Evolutionary conservation across 768 basidiomycete genomes (phyloP).

Genomic region (Kwoniella mangroviensis): DNA sequence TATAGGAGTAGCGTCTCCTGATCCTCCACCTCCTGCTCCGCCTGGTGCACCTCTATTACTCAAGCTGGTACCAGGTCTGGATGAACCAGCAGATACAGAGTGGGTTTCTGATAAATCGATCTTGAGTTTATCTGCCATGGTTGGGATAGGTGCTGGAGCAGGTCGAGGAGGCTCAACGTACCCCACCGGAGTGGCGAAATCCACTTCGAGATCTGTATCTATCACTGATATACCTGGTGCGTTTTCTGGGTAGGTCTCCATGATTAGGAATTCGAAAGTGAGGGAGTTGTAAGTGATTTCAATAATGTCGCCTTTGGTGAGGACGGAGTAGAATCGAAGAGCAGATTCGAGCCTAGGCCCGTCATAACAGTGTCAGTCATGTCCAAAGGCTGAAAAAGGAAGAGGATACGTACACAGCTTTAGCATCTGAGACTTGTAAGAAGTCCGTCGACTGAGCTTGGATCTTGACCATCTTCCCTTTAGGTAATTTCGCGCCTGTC

Average conservation of each 20-base stretch:
- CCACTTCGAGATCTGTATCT: constrained; percentile 97
- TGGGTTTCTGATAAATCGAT: constrained; percentile 69
- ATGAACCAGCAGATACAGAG: constrained; percentile 77
- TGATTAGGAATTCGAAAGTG: constrained; percentile 90
- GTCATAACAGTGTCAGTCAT: too few relatives aligned
- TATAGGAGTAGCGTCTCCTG: constrained; percentile 36
- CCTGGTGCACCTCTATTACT: neutral
- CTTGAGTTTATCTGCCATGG: constrained; percentile 96
- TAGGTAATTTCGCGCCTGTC: constrained; percentile 81
- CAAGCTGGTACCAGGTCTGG: constrained; percentile 69
- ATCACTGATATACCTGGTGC: constrained; percentile 79
- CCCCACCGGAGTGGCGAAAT: constrained; percentile 81
- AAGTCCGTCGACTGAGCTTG: constrained; percentile 96
- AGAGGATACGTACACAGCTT: constrained; percentile 78
- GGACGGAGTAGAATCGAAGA: constrained; percentile 84
- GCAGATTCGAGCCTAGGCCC: constrained; percentile 82
- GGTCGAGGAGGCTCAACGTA: constrained; percentile 93
- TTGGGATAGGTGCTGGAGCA: constrained; percentile 76
- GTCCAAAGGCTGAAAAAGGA: too few relatives aligned
- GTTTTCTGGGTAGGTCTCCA: constrained; percentile 83
- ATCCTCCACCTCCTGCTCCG: constrained; percentile 19
- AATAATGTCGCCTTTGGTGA: constrained; percentile 95
- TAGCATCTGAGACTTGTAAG: constrained; percentile 94
- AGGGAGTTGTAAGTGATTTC: constrained; percentile 98
- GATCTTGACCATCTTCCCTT: constrained; percentile 94